These are phyloP conservation scores for Quercus alba DNA, from an alignment of 306 rosid species.

Conservation along the genomic window DNA sequence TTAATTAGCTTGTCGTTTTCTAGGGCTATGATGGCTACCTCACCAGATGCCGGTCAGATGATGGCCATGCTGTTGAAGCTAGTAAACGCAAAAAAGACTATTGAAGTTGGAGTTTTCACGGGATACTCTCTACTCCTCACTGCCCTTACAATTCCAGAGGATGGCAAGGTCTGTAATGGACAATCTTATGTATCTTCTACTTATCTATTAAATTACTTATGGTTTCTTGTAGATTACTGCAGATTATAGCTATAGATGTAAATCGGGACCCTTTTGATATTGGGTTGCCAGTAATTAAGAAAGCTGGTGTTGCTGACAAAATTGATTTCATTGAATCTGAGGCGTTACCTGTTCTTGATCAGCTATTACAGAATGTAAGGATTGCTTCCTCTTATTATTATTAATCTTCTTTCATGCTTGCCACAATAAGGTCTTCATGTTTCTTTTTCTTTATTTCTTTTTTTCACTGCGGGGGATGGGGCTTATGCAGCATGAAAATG, in stretches of 20 bases:
- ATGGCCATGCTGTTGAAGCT: conserved; percentile 28
- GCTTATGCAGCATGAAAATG: conserved; percentile 36
- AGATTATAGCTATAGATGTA: conserved; percentile 60
- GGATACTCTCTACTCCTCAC: conserved; percentile 78
- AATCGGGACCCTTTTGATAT: conserved; percentile 43
- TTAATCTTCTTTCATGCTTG: neutral
- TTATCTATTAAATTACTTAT: neutral
- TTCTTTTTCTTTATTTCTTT: neutral
- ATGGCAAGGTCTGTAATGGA: conserved; percentile 47
- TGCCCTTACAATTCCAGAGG: conserved; percentile 49
- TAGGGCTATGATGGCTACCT: conserved; percentile 21
- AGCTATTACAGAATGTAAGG: conserved; percentile 48
- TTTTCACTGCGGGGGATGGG: too few species aligned
- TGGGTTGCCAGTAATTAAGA: conserved; percentile 53
- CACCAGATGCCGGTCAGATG: conserved; percentile 33
- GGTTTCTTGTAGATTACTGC: conserved; percentile 1
- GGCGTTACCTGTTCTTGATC: conserved; percentile 53
- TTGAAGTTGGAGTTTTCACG: conserved; percentile 61
- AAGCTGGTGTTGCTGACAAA: conserved; percentile 68
- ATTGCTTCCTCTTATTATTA: neutral
- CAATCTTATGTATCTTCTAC: neutral
- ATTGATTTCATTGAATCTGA: conserved; percentile 52
- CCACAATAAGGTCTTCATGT: neutral
- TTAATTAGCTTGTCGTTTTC: neutral
- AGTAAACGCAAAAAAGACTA: conserved; percentile 32